Evolutionary conservation across 163 green algal genomes (phyloP).

Genomic region (Dunaliella salina): DNA sequence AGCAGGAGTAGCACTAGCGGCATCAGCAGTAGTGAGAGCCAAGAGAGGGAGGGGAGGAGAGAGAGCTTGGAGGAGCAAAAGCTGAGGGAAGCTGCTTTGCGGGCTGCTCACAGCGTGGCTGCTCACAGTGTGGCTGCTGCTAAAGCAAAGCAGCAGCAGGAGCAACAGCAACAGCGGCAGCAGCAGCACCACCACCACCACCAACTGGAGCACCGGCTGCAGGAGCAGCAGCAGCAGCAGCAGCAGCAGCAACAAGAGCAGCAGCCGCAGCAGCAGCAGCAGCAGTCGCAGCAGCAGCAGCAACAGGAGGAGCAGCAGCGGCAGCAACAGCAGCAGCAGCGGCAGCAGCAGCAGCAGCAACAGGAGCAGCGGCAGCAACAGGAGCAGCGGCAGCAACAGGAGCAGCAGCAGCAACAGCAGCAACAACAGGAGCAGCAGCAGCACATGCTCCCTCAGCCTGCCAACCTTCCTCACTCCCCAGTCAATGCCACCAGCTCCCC

Average conservation of each 20-base stretch:
- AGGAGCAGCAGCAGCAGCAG: not conserved
- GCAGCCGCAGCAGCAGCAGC: no score
- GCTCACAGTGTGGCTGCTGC: not conserved
- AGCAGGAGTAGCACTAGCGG: not conserved
- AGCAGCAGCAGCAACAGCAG: not conserved
- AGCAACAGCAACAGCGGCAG: not conserved
- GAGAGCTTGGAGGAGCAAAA: no score
- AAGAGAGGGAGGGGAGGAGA: not conserved
- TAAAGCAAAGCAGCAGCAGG: slow-evolving; percentile 3
- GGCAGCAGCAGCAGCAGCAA: no score
- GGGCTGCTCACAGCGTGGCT: not conserved
- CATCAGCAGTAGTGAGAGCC: not conserved
- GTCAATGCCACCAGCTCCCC: not conserved
- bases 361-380: not conserved
- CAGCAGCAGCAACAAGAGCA: not conserved
- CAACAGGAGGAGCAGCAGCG: not conserved
- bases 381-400: not conserved
- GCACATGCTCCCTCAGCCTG: not conserved
- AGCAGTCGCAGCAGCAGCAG: not conserved
- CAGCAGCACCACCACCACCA: no score
- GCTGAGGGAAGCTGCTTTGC: not conserved
- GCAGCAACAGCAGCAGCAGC: not conserved
- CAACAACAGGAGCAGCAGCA: not conserved
- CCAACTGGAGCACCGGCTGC: not conserved
- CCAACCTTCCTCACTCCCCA: not conserved